A percentile compares a stretch with the other conserved stretches of the same genome.
Evolutionary conservation across 306 rosid species (phyloP).

Genomic region (Trifolium fragiferum): DNA sequence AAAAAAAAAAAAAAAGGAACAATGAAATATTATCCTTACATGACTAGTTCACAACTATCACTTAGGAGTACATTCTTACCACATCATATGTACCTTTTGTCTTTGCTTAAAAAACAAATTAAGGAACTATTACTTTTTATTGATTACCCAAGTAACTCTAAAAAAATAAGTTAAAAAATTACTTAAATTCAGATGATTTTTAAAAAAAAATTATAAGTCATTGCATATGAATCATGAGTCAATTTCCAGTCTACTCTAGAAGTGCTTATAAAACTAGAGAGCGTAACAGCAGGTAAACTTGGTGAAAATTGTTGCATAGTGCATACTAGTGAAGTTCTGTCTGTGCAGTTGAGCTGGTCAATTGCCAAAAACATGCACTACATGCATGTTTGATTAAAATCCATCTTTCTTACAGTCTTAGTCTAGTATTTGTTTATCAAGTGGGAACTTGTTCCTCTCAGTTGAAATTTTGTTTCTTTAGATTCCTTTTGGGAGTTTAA

Average conservation of each 20-base stretch:
- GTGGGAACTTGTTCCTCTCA: no score
- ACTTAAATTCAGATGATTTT: neutral
- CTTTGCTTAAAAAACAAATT: slow-evolving; percentile 30
- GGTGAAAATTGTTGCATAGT: slow-evolving; percentile 6
- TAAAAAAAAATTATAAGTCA: slow-evolving; percentile 31
- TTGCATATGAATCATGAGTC: slow-evolving; percentile 6
- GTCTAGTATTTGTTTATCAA: no score
- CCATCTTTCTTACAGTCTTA: no score
- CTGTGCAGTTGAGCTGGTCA: neutral
- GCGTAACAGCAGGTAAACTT: neutral
- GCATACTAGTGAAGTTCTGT: neutral
- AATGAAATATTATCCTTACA: slow-evolving; percentile 23
- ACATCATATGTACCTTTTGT: slow-evolving; percentile 16
- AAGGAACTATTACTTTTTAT: slow-evolving; percentile 5
- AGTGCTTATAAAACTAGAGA: neutral
- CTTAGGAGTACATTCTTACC: slow-evolving; percentile 2
- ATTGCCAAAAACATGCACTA: no score
- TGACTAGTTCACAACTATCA: slow-evolving; percentile 27
- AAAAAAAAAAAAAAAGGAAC: no score
- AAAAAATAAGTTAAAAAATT: slow-evolving; percentile 23
- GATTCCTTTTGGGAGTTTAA: neutral
- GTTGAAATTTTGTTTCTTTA: no score
- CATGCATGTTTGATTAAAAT: no score
- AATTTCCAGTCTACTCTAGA: slow-evolving; percentile 3
- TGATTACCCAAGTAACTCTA: neutral